Evolutionary conservation across 257 asterid species (phyloP), one percentile per base, ranked within the genome.

Genomic region (Capsicum chinense): DNA sequence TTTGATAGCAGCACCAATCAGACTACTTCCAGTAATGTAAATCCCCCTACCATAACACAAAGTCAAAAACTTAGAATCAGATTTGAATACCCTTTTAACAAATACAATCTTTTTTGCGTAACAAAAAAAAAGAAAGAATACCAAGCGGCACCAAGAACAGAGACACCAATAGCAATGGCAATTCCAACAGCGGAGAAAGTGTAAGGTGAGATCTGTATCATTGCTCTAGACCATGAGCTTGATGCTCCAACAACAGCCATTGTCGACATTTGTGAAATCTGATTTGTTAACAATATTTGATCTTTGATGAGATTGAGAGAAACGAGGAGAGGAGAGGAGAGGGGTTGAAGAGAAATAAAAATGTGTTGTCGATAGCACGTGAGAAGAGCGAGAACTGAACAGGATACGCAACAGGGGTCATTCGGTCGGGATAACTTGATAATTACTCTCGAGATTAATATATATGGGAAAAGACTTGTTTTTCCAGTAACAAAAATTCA

Each of bases 101-200:
- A 26, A 54, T 8, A 6, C 14, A 5, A 8, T 54, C 9, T 4
- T 54, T 71, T 8, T 63, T 63, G 70, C 70, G 21, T 0, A 26
- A 39, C 5, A 14, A 47, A 7, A 16, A 54, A 13, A 16, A 54
- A 76, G 13, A 13, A 33, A 7, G 2, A 21, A 5, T 81, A 86
- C 86, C 88, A 83, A 66, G 88, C 88, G 58, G 85, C 85, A 64
- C 87, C 89, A 81, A 86, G 88, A 63, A 86, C 85, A 47, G 87
- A 83, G 47, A 79, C 86, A 62, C 88, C 86, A 62, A 86, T 86
- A 37, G 86, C 84, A 57, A 86, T 64, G 50, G 88, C 88, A 85
- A 86, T 83, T 56, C 88, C 88, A 6, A 86, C 56, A 84, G 85
- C 88, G 37, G 88, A 82, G 62, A 85, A 85, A 50, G 88, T 85